Evolutionary conservation across 306 rosid species (phyloP).

Genomic region (Pterocarpus santalinus): DNA sequence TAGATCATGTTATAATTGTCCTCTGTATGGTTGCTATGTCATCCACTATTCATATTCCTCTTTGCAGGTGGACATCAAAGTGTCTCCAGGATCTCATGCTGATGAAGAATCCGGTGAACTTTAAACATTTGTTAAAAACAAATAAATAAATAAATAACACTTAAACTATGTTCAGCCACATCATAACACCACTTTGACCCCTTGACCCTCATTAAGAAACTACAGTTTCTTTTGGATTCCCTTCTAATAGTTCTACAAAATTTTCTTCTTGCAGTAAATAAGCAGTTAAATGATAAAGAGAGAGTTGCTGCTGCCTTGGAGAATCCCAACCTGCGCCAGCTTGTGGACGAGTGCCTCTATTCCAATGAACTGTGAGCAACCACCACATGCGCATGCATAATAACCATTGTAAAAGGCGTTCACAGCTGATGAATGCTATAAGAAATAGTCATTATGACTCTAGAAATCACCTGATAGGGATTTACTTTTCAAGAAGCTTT

Average conservation of each 20-base stretch:
- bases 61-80: constrained; percentile 93
- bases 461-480: constrained; percentile 9
- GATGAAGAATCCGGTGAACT: constrained; percentile 85
- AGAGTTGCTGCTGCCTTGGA: constrained; percentile 96
- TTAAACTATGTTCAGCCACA: neutral
- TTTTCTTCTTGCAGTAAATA: constrained; percentile 70
- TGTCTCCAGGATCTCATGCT: constrained; percentile 96
- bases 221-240: constrained; percentile 20
- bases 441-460: constrained; percentile 29
- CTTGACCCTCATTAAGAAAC: neutral
- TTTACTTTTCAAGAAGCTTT: constrained; percentile 22
- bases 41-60: constrained; percentile 42
- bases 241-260: constrained; percentile 20
- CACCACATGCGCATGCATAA: constrained; percentile 17
- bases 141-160: too few relatives aligned
- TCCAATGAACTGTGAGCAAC: constrained; percentile 83
- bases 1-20: constrained; percentile 20
- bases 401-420: constrained; percentile 49
- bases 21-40: constrained; percentile 28
- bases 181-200: neutral
- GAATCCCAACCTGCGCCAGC: constrained; percentile 97
- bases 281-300: constrained; percentile 96
- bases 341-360: constrained; percentile 91
- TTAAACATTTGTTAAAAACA: constrained; percentile 9
- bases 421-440: constrained; percentile 42